Conservation (phyloP, 768 basidiomycete genomes). For the Russula dissimulans region DNA sequence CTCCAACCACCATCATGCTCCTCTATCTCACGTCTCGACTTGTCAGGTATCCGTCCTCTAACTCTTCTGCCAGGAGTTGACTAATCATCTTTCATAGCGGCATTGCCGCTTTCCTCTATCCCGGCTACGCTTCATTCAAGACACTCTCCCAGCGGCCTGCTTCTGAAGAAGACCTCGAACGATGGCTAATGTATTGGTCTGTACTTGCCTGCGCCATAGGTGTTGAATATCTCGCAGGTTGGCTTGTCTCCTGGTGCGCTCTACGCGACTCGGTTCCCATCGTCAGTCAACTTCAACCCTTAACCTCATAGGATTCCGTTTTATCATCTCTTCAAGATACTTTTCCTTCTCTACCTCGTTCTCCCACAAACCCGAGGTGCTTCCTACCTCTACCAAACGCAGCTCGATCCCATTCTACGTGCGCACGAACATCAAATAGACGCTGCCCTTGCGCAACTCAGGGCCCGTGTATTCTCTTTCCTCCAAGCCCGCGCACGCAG, state of each 20-base stretch:
- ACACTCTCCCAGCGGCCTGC: slow-evolving; percentile 80
- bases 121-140: slow-evolving; percentile 96
- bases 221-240: slow-evolving; percentile 77
- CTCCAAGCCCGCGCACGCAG: slow-evolving; percentile 53
- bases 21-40: slow-evolving; percentile 13
- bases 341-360: slow-evolving; percentile 83
- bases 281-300: neutral
- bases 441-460: slow-evolving; percentile 57
- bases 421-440: slow-evolving; percentile 83
- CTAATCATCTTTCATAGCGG: slow-evolving; percentile 36
- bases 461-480: slow-evolving; percentile 49
- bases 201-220: slow-evolving; percentile 75
- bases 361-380: slow-evolving; percentile 87
- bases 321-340: slow-evolving; percentile 72
- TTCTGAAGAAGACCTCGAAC: slow-evolving; percentile 73
- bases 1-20: neutral
- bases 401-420: slow-evolving; percentile 77
- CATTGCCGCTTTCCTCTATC: slow-evolving; percentile 77
- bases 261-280: neutral
- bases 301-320: slow-evolving; percentile 65
- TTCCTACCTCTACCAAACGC: slow-evolving; percentile 69
- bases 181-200: slow-evolving; percentile 99
- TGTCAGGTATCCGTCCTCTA: neutral
- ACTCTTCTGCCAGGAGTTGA: too few species aligned
- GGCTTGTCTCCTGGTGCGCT: slow-evolving; percentile 77